A percentile compares a stretch with the other conserved stretches of the same genome.
These are phyloP conservation scores for Emergomyces pasteurianus DNA, from an alignment of 2,329 filamentous ascomycete species.

Conservation along the genomic window DNA sequence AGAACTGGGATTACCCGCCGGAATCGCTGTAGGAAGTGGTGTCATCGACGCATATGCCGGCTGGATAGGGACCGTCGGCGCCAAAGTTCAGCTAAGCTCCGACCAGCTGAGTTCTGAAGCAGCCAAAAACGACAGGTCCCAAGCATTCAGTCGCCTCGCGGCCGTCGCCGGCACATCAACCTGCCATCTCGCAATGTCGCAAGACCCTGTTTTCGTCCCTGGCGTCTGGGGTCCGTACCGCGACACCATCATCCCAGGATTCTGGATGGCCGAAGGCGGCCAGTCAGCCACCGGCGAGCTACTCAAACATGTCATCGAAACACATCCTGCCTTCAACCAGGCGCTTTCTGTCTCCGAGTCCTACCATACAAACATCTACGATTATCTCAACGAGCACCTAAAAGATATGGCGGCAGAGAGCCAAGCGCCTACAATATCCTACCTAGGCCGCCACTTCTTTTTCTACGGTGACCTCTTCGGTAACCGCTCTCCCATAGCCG, in stretches of 20 bases:
- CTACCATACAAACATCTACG: conserved; percentile 81
- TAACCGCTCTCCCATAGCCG: conserved; percentile 86
- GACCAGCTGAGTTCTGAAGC: conserved; percentile 55
- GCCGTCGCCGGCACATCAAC: conserved; percentile 95
- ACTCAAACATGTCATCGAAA: conserved; percentile 87
- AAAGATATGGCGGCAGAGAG: conserved; percentile 58
- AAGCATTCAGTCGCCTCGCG: conserved; percentile 85
- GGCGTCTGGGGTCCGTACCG: conserved; percentile 97
- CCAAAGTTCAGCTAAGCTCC: conserved; percentile 67
- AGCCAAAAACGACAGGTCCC: conserved; percentile 72
- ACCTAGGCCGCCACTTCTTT: conserved; percentile 87
- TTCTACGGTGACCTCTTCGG: conserved; percentile 98
- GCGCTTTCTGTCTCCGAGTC: conserved; percentile 67
- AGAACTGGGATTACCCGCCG: conserved; percentile 72
- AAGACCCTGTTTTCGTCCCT: conserved; percentile 80
- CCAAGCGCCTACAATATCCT: conserved; percentile 65
- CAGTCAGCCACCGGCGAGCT: conserved; percentile 94
- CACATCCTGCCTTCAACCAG: conserved; percentile 79
- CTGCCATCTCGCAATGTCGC: conserved; percentile 93
- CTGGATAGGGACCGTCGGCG: conserved; percentile 98
- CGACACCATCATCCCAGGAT: conserved; percentile 80
- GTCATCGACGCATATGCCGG: conserved; percentile 98
- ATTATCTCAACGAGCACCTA: conserved; percentile 83
- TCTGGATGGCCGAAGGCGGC: conserved; percentile 95
- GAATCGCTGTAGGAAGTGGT: conserved; percentile 86